Percentiles rank a stretch among this genome's conserved stretches.
phyloP scores from a whole-genome alignment of 208 protist species.

The Trypanosoma theileri region DNA sequence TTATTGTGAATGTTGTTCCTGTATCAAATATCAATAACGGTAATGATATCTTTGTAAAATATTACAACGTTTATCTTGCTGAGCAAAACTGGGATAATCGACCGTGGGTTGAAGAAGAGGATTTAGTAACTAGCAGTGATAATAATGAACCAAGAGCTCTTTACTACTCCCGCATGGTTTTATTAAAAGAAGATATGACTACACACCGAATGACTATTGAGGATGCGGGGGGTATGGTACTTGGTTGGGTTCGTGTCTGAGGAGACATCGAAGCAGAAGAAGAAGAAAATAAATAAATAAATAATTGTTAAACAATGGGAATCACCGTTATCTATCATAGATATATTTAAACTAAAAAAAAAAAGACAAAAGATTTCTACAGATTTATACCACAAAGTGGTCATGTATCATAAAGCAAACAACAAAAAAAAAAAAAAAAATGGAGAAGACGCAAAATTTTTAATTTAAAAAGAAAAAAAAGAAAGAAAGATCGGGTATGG shows the following conservation, averaged over 20 bases:
- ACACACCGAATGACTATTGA: conserved; percentile 9
- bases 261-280: neutral
- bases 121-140: neutral
- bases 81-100: conserved; percentile 75
- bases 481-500: no score
- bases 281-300: no score
- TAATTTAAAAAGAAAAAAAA: no score
- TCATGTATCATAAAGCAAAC: no score
- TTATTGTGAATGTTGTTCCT: conserved; percentile 52
- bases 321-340: neutral
- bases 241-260: conserved; percentile 23
- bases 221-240: conserved; percentile 5
- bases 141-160: neutral
- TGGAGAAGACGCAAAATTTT: no score
- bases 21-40: neutral
- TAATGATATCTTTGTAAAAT: neutral
- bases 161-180: conserved; percentile 10
- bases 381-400: no score
- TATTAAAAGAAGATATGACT: neutral
- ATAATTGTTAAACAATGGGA: neutral
- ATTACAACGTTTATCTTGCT: conserved; percentile 52
- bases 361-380: no score
- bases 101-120: conserved; percentile 16
- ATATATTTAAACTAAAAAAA: no score
- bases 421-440: no score